Evolutionary conservation across 768 basidiomycete species (phyloP), one percentile per base, ranked within the genome.

Genomic region (Naematelia encephala): DNA sequence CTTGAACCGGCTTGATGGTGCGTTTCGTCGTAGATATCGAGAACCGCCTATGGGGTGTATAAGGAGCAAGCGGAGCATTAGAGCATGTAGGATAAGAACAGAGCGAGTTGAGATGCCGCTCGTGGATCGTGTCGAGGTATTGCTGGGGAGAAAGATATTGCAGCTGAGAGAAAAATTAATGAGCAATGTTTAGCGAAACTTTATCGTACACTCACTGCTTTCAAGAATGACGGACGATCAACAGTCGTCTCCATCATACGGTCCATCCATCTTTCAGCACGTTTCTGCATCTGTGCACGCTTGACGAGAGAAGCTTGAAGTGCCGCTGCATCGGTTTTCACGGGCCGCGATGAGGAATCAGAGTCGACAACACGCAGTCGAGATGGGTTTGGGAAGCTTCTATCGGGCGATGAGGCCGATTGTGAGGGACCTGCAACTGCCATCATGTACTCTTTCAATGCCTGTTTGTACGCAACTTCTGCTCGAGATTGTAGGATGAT

Each of bases 11-110:
- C 34, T 56, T 55, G 44, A 76, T 67, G 4, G 57, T 57, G 34
- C 67, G 51, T 19, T 60, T 58, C 16, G 49, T 34, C 10, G 61
- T 59, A 3, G 70, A 66, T 52, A 72, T 68, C 8, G 22, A 26
- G 43, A 62, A 63, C 27, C 60, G 51, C 27, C 53, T 51, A 22
- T 56, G 21, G 4, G 68, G 46, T 26, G 61, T 59, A 60, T 66
- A 76, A 16, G 68, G 66, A 23, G 51, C 59, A 5, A 16, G 16
- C 0, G 75, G 72, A 0, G 56, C 46, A 22, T 72, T 73, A 3
- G 64, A 45, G 29, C 75, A 76, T 2, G 58, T 29, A 1, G 73
- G 70, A 44, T 76, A 76, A 3, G 71, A 74, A 58, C 75, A 76
- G 29, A 67, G 50, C 1, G 23, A 26, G 51, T 68, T 68, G 10